Evolutionary conservation across 495 filamentous ascomycete species (phyloP), one percentile per base, ranked within the genome.

Genomic region (Bathelium albidoporum): DNA sequence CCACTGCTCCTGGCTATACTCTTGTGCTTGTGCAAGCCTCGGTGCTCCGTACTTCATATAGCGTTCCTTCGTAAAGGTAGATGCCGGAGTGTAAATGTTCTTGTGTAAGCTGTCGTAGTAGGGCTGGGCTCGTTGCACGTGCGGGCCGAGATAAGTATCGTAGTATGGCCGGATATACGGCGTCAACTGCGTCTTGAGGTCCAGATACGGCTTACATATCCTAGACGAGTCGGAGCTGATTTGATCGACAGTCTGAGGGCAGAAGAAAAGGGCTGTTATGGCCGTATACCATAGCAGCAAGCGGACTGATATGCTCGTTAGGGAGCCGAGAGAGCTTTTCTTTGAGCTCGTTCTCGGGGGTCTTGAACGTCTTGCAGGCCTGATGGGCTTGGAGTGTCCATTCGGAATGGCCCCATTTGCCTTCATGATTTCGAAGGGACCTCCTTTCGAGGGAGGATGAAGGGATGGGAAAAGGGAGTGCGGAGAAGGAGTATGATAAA

Each of bases 91-190:
- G 69, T 88, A 85, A 16, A 95, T 77, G 26, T 80, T 75, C 60
- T 83, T 73, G 65, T 94, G 83, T 65, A 91, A 72, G 1, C 79
- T 77, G 14, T 85, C 68, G 66, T 88, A 84, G 72, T 96, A 95
- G 0, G 91, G 91, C 34, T 83, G 82, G 29, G 82, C 87, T 28
- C 81, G 69, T n/a, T 91, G 83, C 58, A 96, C 83, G 68, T 96
- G 90, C 14, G 89, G 90, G 1, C 87, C 88, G 5, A 86, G 86
- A 68, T 96, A 96, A 34, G 80, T 70, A 64, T 92, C 78, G 72
- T 96, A 97, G 76, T 96, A 97, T 26, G 95, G 95, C 53, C 84
- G 79, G 36, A 95, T 66, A 71, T 94, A 86, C 9, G 95, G 94
- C 31, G 82, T 74, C 55, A 90, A 75, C 43, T 87, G 79, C 2